These are phyloP conservation scores for Fusarium sp. DNA, from an alignment of 2,329 filamentous ascomycete genomes.

Conservation along the genomic window DNA sequence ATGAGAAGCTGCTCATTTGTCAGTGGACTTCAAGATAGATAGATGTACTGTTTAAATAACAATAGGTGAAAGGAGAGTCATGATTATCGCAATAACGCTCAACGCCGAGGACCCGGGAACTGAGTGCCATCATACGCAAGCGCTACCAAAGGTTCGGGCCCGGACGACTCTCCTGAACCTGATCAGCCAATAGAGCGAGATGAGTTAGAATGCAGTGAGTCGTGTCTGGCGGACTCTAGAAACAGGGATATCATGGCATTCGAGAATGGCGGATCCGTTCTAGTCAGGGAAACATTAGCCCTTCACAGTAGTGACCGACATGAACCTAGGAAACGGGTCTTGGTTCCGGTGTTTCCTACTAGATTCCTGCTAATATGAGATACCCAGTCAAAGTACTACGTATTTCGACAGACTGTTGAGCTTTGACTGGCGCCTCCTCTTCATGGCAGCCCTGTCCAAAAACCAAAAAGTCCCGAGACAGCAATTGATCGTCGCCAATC, in stretches of 20 bases:
- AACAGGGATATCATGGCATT: background rate
- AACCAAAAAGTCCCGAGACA: background rate
- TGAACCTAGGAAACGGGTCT: background rate
- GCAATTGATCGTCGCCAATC: conserved; percentile 24
- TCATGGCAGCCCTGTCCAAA: background rate
- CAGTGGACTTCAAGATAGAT: conserved; percentile 1
- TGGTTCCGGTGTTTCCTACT: background rate
- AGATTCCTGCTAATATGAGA: background rate
- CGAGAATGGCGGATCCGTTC: background rate
- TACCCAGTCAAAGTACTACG: background rate
- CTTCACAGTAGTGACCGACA: background rate
- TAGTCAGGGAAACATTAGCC: background rate
- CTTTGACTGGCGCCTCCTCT: background rate
- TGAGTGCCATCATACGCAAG: background rate
- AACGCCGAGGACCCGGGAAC: background rate
- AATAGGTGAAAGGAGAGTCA: background rate
- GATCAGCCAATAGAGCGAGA: conserved; percentile 29
- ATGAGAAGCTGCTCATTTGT: conserved; percentile 31
- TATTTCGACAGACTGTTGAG: background rate
- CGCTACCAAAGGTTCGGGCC: background rate
- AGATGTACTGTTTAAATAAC: conserved; percentile 17
- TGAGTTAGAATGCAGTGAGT: conserved; percentile 15
- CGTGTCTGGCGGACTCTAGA: background rate
- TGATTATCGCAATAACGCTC: background rate
- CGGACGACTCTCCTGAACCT: background rate